Conservation (phyloP, 2,329 filamentous ascomycete genomes). For the Xylariaceae sp. region DNA sequence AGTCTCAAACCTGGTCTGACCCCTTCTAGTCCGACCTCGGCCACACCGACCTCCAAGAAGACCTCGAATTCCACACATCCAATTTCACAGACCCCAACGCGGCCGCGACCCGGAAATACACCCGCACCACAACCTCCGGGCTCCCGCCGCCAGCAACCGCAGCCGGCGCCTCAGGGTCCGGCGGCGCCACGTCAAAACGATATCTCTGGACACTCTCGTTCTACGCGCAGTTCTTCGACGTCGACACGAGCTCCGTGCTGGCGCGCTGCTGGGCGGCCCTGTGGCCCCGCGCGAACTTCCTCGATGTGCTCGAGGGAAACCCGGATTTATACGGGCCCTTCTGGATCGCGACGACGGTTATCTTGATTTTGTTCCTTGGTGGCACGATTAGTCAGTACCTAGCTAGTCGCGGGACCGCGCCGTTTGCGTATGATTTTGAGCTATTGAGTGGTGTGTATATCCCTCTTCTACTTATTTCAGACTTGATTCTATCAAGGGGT, state of each 20-base stretch:
- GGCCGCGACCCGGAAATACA: constrained; percentile 48
- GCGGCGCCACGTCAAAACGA: constrained; percentile 57
- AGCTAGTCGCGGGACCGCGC: constrained; percentile 58
- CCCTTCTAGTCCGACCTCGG: constrained; percentile 78
- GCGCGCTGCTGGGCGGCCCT: constrained; percentile 83
- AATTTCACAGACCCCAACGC: constrained; percentile 61
- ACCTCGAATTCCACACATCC: constrained; percentile 97
- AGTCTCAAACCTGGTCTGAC: neutral
- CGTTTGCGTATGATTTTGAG: constrained; percentile 88
- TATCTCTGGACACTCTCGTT: constrained; percentile 90
- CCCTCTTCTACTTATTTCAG: neutral
- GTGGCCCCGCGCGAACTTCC: constrained; percentile 87
- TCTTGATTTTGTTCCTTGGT: constrained; percentile 90
- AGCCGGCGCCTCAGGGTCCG: constrained; percentile 32
- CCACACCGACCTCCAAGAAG: constrained; percentile 95
- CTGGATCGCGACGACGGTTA: constrained; percentile 97
- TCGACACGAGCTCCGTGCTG: constrained; percentile 87
- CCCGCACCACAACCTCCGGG: constrained; percentile 41
- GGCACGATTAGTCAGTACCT: constrained; percentile 93
- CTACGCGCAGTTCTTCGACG: constrained; percentile 98
- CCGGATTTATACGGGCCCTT: constrained; percentile 95
- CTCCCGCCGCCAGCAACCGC: constrained; percentile 55
- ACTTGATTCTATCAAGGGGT: neutral
- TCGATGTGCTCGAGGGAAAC: constrained; percentile 95
- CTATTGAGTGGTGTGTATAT: constrained; percentile 65